Evolutionary conservation across 495 filamentous ascomycete genomes (phyloP).

Genomic region (Annulohypoxylon stygium): DNA sequence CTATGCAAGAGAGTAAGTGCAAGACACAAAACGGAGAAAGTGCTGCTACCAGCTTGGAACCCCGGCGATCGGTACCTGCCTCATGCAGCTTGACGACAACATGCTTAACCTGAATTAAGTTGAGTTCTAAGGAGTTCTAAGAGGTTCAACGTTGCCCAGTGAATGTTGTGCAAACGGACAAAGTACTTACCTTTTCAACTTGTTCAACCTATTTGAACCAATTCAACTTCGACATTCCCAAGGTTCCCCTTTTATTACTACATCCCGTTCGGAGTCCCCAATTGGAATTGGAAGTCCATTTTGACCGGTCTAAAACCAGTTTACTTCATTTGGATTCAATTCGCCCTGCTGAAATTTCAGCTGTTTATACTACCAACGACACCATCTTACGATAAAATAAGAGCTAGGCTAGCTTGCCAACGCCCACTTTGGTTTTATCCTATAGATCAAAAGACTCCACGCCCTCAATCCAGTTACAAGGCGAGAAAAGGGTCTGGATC

Average conservation of each 20-base stretch:
- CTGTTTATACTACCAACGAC: constrained; percentile 1
- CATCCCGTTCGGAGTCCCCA: constrained; percentile 19
- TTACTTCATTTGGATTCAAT: background rate
- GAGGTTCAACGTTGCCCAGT: background rate
- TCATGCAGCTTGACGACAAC: constrained; percentile 43
- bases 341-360: constrained; percentile 1
- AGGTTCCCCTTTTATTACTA: background rate
- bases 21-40: background rate
- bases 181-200: constrained; percentile 5
- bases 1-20: background rate
- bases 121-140: constrained; percentile 6
- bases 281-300: constrained; percentile 11
- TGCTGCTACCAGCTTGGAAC: constrained; percentile 3
- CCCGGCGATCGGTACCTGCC: constrained; percentile 23
- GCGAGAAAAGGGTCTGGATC: constrained; percentile 29
- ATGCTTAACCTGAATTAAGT: constrained; percentile 17
- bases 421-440: constrained; percentile 30
- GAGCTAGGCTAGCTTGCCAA: constrained; percentile 25
- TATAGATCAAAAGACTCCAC: constrained; percentile 30
- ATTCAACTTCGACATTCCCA: too few relatives aligned
- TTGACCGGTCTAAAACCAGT: constrained; percentile 8
- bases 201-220: too few relatives aligned
- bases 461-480: constrained; percentile 27
- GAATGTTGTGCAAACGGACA: constrained; percentile 20
- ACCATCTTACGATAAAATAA: constrained; percentile 20